A percentile compares a stretch with the other conserved stretches of the same genome.
Conservation (phyloP, 1,284 basidiomycete genomes). For the Boletus sp. region DNA sequence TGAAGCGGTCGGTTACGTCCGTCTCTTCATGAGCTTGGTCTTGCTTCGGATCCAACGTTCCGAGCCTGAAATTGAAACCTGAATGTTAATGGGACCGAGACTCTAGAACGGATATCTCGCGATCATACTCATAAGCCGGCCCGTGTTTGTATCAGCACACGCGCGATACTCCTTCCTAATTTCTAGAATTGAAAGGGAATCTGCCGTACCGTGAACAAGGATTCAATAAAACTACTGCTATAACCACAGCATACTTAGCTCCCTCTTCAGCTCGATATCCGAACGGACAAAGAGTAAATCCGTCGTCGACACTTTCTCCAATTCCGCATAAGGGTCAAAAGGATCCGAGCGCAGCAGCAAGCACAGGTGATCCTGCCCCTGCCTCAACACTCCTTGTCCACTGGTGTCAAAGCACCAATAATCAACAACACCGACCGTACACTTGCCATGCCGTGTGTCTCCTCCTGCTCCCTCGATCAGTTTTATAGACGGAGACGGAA, state of each 20-base stretch:
- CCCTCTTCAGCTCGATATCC: conserved; percentile 24
- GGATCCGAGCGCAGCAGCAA: conserved; percentile 35
- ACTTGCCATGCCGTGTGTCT: conserved; percentile 21
- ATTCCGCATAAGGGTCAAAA: conserved; percentile 35
- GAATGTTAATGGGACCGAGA: too few species aligned
- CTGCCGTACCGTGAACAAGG: too few species aligned
- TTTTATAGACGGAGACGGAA: conserved; percentile 25
- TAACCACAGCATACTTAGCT: conserved; percentile 31
- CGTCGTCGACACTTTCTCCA: conserved; percentile 32
- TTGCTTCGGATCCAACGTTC: too few species aligned
- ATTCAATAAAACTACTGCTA: conserved; percentile 9
- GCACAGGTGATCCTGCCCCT: conserved; percentile 35
- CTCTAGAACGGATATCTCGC: too few species aligned
- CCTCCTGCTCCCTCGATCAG: conserved; percentile 27
- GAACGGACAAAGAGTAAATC: conserved; percentile 34
- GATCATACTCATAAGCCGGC: too few species aligned
- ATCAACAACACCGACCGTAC: conserved; percentile 36
- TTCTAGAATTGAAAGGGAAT: too few species aligned
- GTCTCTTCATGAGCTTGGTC: too few species aligned
- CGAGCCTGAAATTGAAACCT: too few species aligned
- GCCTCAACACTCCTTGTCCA: conserved; percentile 29
- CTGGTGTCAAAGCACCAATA: conserved; percentile 40
- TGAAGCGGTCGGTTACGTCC: too few species aligned
- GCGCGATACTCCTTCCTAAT: too few species aligned
- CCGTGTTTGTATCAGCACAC: too few species aligned